Base-by-base conservation (phyloP, 805 yeast species). In the Metschnikowia anglica region DNA sequence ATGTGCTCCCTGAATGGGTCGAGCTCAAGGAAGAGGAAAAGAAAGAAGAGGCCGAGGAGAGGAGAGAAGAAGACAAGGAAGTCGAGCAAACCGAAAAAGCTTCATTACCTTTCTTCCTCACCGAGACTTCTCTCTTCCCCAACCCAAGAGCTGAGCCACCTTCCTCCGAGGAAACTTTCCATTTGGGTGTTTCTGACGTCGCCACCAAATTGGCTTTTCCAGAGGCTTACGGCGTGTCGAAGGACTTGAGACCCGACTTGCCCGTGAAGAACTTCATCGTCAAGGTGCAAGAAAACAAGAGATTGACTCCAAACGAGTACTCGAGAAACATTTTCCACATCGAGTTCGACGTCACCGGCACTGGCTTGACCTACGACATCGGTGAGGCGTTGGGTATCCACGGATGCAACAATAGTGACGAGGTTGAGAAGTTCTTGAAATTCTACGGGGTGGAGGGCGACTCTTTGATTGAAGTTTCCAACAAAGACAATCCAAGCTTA, bases 351-450 rank as follows among this genome's bases (percentile, higher is more conserved):
- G 79, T 83, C 60, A 67, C 89, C 34, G 95, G 95, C 40, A 89
- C 97, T 27, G 97, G 95, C 19, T 73, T 91, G 60, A 87, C 80
- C 37, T 91, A 91, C 62, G 93, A 83, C 51, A 88, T 91, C 60
- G 98, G 98, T 62, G 98, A 91, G 73, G 97, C 98, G 16, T 78
- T 91, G 47, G 98, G 98, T 59, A 79, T 91, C 47, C 97, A 91
- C 58, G 97, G 96, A 37, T 82, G 91, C 60, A 91, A 91, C 70
- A 76, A 80, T 54, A 62, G 73, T 30, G 75, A 68, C 13, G 76
- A 71, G 28, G 96, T 90, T 40, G 77, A 72, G 34, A 74, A 75
- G 51, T 91, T 91, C 66, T 74, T 91, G 54, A 56, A 71, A 16
- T 74, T 71, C 59, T 91, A 89, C 60, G 89, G 87, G 2, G 70